These are phyloP conservation scores for Colletotrichum euphorbiae DNA, from an alignment of 2,329 filamentous ascomycete genomes.

Conservation along the genomic window DNA sequence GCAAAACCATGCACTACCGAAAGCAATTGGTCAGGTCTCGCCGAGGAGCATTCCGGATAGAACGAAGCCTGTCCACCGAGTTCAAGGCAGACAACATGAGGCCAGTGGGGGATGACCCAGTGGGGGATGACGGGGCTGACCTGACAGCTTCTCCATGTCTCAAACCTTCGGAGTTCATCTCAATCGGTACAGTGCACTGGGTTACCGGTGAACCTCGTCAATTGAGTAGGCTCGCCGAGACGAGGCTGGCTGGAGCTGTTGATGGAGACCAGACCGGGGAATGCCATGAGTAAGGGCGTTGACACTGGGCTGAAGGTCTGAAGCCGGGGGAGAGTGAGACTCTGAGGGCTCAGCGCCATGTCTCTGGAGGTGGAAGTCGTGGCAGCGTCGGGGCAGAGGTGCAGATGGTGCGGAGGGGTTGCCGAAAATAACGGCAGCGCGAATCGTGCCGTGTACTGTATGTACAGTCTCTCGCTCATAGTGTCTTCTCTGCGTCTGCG, in stretches of 20 bases:
- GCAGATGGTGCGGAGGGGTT: slow-evolving; percentile 21
- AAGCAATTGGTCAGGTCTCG: not conserved
- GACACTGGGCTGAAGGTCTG: slow-evolving; percentile 10
- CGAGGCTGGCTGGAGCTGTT: slow-evolving; percentile 26
- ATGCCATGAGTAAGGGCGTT: too few relatives aligned
- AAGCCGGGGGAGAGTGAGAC: slow-evolving; percentile 30
- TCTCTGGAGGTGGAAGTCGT: slow-evolving; percentile 10
- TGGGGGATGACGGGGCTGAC: not conserved
- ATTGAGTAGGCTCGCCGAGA: not conserved
- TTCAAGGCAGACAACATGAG: not conserved
- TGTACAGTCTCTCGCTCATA: not conserved
- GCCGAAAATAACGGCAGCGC: slow-evolving; percentile 24
- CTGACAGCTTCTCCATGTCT: slow-evolving; percentile 16
- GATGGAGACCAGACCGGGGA: not conserved
- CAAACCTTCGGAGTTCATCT: slow-evolving; percentile 5
- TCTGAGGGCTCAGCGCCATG: slow-evolving; percentile 28
- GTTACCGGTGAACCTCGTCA: not conserved
- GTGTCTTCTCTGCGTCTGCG: not conserved
- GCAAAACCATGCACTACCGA: not conserved
- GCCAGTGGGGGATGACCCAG: not conserved
- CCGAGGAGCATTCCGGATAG: not conserved
- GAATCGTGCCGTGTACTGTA: not conserved
- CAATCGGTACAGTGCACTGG: not conserved
- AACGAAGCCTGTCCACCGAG: not conserved
- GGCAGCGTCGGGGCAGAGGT: not conserved